Evolutionary conservation across 2,329 filamentous ascomycete genomes (phyloP), one percentile per base, ranked within the genome.

Genomic region (Shiraia sp.): DNA sequence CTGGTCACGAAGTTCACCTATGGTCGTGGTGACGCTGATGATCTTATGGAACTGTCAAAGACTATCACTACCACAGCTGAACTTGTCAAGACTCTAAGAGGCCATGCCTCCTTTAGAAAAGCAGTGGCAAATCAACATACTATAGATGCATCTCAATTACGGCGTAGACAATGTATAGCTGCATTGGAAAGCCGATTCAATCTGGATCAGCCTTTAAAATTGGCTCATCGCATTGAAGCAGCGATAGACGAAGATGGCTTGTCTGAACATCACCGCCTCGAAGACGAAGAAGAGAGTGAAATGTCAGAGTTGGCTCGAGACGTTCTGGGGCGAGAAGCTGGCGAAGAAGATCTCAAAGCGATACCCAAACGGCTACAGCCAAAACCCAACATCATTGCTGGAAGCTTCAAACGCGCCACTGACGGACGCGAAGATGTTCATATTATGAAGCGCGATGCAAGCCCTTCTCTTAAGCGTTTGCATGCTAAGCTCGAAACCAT

Each of bases 241-340:
- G 85, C 92, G 3, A 95, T 99, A 43, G 93, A 99, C 59, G 93
- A 97, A 70, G 91, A 96, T 49, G 89, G 90, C 0, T 74, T 97
- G n/a, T 77, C 84, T 12, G 83, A 88, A 53, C 85, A 88, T 57
- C 91, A 96, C 57, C 81, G 86, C 25, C 78, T 86, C 1, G 84
- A 93, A 54, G 85, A 92, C 47, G 82, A 79, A 37, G 83, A 88
- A 49, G 83, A 84, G 0, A 81, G 78, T 14, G 81, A 86, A 46
- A 83, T 93, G 57, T 80, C 88, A 16, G 80, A 81, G 1, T 75
- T 95, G 33, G 89, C 89, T 5, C 81, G 90, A 62, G 79, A 86
- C 42, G 80, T 92, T 9, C 76, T 89, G n/a, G 62, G 58, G 14
- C 75, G 77, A 17, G 78, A 79, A 23, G 86, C 90, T 65, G 87